Conservation (phyloP, 305 asterid genomes). For the Fraxinus greggii region DNA sequence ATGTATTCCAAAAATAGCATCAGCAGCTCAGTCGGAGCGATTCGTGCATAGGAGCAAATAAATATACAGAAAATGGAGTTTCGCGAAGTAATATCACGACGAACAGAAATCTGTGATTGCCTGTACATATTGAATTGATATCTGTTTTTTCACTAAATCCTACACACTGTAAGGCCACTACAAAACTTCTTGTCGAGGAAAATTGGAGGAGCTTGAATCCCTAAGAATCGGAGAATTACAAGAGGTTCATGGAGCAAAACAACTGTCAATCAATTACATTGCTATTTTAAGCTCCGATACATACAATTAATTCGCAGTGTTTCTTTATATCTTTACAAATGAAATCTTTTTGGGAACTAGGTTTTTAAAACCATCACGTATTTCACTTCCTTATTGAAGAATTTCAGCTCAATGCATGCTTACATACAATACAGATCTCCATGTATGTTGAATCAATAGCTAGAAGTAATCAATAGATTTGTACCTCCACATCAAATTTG, state of each 20-base stretch:
- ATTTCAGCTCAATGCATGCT: slow-evolving; percentile 12
- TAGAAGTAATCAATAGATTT: neutral
- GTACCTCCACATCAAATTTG: neutral
- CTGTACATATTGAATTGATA: slow-evolving; percentile 34
- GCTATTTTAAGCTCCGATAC: slow-evolving; percentile 42
- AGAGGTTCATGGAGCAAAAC: slow-evolving; percentile 30
- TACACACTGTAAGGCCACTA: slow-evolving; percentile 23
- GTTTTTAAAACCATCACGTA: neutral
- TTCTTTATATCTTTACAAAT: slow-evolving; percentile 37
- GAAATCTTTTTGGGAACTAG: slow-evolving; percentile 17
- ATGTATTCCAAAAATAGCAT: neutral
- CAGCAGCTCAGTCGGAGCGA: neutral
- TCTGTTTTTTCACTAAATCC: slow-evolving; percentile 30
- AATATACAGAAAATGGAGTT: neutral
- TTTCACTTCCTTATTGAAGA: slow-evolving; percentile 32
- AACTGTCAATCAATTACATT: slow-evolving; percentile 47
- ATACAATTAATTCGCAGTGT: slow-evolving; percentile 19
- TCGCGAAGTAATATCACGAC: neutral
- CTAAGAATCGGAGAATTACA: slow-evolving; percentile 25
- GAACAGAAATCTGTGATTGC: slow-evolving; percentile 21
- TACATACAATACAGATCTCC: slow-evolving; percentile 28
- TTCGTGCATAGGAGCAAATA: neutral
- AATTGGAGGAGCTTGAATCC: slow-evolving; percentile 21
- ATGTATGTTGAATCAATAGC: slow-evolving; percentile 23
- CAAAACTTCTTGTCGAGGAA: slow-evolving; percentile 29